phyloP scores from a whole-genome alignment of 1,284 basidiomycete species.

The Trichosporon sp. region DNA sequence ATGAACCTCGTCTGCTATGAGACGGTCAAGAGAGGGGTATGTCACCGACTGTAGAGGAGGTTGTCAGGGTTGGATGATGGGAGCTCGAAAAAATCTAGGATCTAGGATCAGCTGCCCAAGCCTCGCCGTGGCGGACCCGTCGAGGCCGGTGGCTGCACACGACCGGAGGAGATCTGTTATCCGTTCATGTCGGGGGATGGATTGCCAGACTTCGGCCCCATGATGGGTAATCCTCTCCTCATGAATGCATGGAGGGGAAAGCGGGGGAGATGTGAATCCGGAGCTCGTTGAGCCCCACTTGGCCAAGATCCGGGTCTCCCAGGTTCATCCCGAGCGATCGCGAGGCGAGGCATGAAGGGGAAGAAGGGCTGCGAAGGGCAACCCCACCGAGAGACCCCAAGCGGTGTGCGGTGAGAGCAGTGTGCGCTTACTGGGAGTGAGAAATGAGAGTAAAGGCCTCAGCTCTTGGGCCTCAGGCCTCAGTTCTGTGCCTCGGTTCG shows the following conservation, averaged over 20 bases:
- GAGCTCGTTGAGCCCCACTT: constrained; percentile 16
- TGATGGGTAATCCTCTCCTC: background rate
- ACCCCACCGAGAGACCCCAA: background rate
- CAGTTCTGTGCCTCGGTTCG: background rate
- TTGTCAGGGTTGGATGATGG: background rate
- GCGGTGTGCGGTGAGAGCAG: background rate
- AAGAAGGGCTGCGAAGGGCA: background rate
- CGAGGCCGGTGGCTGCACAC: background rate
- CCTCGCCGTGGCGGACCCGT: background rate
- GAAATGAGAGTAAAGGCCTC: background rate
- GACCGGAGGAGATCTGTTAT: background rate
- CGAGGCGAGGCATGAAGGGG: background rate
- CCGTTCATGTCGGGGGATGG: too few relatives aligned
- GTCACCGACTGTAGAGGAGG: background rate
- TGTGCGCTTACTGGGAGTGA: background rate
- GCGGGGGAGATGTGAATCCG: constrained; percentile 4
- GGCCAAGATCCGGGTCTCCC: constrained; percentile 17
- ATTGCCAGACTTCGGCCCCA: background rate
- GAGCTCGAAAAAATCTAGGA: background rate
- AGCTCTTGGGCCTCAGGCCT: background rate
- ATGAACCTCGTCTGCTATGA: background rate
- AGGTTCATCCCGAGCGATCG: constrained; percentile 13
- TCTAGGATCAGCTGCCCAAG: constrained; percentile 3
- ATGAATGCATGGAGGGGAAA: background rate
- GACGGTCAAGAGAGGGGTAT: background rate